These are phyloP conservation scores for Hypomontagnella monticulosa DNA, from an alignment of 495 filamentous ascomycete species.

Conservation along the genomic window DNA sequence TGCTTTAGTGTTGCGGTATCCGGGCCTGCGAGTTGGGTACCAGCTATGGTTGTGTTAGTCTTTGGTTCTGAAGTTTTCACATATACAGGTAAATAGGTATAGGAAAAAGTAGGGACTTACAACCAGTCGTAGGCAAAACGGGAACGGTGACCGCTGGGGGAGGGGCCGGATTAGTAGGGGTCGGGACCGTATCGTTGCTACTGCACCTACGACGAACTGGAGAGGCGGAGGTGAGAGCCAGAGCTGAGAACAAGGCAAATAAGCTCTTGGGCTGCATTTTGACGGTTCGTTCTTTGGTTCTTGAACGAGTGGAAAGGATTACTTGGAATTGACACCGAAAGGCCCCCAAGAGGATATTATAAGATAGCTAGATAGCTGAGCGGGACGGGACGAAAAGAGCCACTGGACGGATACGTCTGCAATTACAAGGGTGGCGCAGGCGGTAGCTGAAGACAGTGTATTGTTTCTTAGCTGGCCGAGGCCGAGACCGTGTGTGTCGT, in stretches of 20 bases:
- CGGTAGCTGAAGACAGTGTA: conserved; percentile 41
- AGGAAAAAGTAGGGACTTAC: conserved; percentile 36
- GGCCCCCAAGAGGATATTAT: conserved; percentile 30
- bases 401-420: conserved; percentile 8
- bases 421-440: conserved; percentile 30
- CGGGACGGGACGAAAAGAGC: conserved; percentile 12
- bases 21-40: conserved; percentile 58
- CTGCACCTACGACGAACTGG: conserved; percentile 42
- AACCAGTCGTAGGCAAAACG: conserved; percentile 40
- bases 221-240: conserved; percentile 48
- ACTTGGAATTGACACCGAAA: conserved; percentile 11
- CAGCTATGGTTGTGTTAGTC: conserved; percentile 37
- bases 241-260: conserved; percentile 40
- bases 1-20: conserved; percentile 61
- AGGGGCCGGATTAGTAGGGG: conserved; percentile 18
- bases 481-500: conserved; percentile 31
- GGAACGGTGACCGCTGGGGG: conserved; percentile 22
- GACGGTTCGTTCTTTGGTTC: conserved; percentile 9
- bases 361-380: conserved; percentile 19
- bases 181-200: conserved; percentile 22
- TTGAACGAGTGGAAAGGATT: background rate
- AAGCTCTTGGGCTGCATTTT: conserved; percentile 41
- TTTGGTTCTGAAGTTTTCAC: background rate
- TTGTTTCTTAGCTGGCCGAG: conserved; percentile 38
- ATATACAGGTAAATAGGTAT: no score